Percentiles rank a stretch among this genome's conserved stretches.
These are phyloP conservation scores for Tranzscheliella williamsii DNA, from an alignment of 1,284 basidiomycete genomes.

Conservation along the genomic window DNA sequence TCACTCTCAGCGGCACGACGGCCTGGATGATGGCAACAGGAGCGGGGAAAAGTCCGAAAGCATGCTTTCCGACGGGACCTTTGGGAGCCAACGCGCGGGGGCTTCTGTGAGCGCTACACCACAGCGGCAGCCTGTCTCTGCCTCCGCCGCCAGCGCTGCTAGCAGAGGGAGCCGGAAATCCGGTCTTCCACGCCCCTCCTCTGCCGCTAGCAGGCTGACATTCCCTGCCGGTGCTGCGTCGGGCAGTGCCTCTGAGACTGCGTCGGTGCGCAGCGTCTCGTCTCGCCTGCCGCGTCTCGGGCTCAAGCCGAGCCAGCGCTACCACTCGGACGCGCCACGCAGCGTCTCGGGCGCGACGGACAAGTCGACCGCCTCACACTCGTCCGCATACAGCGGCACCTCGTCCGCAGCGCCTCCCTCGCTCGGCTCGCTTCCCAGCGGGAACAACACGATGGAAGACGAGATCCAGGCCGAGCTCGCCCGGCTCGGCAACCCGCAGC, in stretches of 20 bases:
- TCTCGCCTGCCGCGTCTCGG: slow-evolving; percentile 32
- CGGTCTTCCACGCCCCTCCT: not conserved
- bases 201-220: not conserved
- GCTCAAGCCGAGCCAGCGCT: slow-evolving; percentile 24
- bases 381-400: slow-evolving; percentile 21
- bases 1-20: too few relatives aligned
- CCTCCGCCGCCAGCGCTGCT: not conserved
- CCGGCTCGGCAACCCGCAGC: slow-evolving; percentile 23
- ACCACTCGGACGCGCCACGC: slow-evolving; percentile 7
- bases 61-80: too few relatives aligned
- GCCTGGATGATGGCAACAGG: too few relatives aligned
- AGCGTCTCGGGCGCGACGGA: slow-evolving; percentile 23
- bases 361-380: slow-evolving; percentile 24
- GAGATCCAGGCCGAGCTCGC: slow-evolving; percentile 35
- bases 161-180: not conserved
- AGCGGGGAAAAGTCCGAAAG: too few relatives aligned
- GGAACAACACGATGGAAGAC: slow-evolving; percentile 36
- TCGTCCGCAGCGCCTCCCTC: slow-evolving; percentile 16
- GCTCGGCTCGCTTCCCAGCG: slow-evolving; percentile 23
- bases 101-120: not conserved
- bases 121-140: not conserved
- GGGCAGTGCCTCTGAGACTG: not conserved
- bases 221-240: not conserved
- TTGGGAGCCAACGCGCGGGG: too few relatives aligned
- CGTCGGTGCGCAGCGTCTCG: slow-evolving; percentile 2